phyloP scores from a whole-genome alignment of 331 rosid genomes.

The Erythrophleum ivorense region DNA sequence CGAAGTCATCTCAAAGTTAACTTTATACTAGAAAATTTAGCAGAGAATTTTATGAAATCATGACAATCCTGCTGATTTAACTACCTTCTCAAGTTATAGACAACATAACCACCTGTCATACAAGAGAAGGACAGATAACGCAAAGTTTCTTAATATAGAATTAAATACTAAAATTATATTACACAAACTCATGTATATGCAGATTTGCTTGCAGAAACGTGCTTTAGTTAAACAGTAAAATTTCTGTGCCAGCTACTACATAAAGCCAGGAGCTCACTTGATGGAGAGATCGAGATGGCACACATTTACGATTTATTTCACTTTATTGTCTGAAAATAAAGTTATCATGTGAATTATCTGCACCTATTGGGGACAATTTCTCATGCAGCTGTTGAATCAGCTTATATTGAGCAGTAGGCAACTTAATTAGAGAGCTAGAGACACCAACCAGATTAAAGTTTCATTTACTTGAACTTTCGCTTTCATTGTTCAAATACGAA shows the following conservation, averaged over 20 bases:
- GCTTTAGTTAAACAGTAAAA: not conserved
- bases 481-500: not conserved
- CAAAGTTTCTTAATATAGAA: not conserved
- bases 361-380: slow-evolving; percentile 5
- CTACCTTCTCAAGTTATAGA: slow-evolving; percentile 11
- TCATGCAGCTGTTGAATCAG: slow-evolving; percentile 4
- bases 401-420: slow-evolving; percentile 31
- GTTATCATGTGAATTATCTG: slow-evolving; percentile 1
- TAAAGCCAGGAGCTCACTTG: slow-evolving; percentile 2
- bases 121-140: not conserved
- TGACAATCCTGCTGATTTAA: not conserved
- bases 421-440: not conserved
- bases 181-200: not conserved
- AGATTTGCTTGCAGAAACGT: not conserved
- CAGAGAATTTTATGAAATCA: slow-evolving; percentile 12
- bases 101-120: not conserved
- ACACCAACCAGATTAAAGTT: slow-evolving; percentile 13
- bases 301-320: slow-evolving; percentile 3
- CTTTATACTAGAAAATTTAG: slow-evolving; percentile 4
- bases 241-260: not conserved
- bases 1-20: slow-evolving; percentile 12
- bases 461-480: slow-evolving; percentile 3
- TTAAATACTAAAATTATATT: not conserved
- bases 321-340: slow-evolving; percentile 2
- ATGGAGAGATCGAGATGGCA: slow-evolving; percentile 23